Conservation (phyloP, 1,139 yeast genomes). For the Wickerhamiella pararugosa region DNA sequence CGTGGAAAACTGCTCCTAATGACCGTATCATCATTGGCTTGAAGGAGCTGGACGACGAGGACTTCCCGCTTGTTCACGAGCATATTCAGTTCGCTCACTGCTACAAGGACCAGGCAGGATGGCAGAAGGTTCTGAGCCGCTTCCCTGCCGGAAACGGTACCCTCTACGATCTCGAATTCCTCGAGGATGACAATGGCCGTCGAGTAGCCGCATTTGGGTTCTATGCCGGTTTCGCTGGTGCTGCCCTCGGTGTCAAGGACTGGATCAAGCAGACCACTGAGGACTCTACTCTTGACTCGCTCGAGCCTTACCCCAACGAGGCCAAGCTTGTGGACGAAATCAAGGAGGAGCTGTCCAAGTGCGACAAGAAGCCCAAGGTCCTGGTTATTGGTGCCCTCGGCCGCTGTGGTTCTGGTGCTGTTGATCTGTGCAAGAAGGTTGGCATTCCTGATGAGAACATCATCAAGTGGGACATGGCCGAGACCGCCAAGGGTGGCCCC, state of each 20-base stretch:
- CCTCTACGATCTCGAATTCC: conserved; percentile 83
- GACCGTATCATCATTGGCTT: conserved; percentile 84
- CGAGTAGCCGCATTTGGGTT: conserved; percentile 98
- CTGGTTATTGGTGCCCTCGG: conserved; percentile 95
- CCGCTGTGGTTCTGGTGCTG: conserved; percentile 98
- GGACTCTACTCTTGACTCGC: conserved; percentile 48
- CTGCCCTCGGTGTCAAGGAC: conserved; percentile 85
- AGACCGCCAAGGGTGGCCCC: conserved; percentile 95
- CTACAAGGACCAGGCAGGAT: conserved; percentile 92
- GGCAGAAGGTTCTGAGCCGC: conserved; percentile 80
- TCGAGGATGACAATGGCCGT: conserved; percentile 88
- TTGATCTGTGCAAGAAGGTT: conserved; percentile 61
- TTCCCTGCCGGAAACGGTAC: conserved; percentile 86
- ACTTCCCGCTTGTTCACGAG: conserved; percentile 85
- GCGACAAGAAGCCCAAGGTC: conserved; percentile 56
- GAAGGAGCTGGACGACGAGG: conserved; percentile 91
- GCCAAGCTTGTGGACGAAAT: conserved; percentile 55
- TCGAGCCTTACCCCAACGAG: conserved; percentile 74
- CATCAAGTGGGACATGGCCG: conserved; percentile 90
- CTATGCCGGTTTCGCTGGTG: conserved; percentile 98
- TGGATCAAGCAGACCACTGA: conserved; percentile 59
- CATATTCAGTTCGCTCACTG: conserved; percentile 98
- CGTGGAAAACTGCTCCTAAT: conserved; percentile 83
- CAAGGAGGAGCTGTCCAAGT: conserved; percentile 42
- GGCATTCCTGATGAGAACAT: conserved; percentile 82